A percentile compares a stretch with the other conserved stretches of the same genome.
These are phyloP conservation scores for Ophiocordyceps camponoti-floridani DNA, from an alignment of 2,329 filamentous ascomycete genomes.

Conservation along the genomic window DNA sequence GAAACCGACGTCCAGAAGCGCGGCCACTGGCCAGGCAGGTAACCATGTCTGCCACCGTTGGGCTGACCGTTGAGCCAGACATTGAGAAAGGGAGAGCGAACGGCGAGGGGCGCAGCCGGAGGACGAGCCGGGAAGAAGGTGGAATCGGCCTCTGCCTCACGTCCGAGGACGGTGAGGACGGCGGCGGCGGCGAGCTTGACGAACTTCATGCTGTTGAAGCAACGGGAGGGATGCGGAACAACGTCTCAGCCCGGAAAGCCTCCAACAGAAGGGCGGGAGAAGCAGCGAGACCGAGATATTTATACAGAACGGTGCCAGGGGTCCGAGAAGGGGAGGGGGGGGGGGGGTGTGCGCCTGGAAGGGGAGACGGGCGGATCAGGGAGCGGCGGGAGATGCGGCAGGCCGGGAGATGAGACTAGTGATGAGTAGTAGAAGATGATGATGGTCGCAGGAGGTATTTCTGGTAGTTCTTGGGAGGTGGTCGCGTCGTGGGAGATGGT, in stretches of 20 bases:
- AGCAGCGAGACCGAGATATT: not conserved
- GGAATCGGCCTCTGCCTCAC: conserved; percentile 16
- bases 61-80: conserved; percentile 47
- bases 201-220: conserved; percentile 9
- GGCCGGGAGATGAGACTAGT: not conserved
- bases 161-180: conserved; percentile 5
- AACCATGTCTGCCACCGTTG: conserved; percentile 43
- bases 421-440: no score
- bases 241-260: not conserved
- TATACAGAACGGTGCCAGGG: not conserved
- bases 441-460: no score
- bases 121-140: conserved; percentile 46
- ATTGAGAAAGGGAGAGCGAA: conserved; percentile 58
- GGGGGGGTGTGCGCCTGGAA: no score
- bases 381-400: not conserved
- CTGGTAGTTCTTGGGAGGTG: no score
- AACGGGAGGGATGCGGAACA: not conserved
- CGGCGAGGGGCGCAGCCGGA: conserved; percentile 53
- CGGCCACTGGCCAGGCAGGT: conserved; percentile 52
- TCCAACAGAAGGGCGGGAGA: not conserved
- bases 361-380: no score
- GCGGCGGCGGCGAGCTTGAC: conserved; percentile 6
- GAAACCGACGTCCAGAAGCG: conserved; percentile 47
- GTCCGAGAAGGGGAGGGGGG: no score
- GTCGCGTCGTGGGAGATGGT: no score